phyloP scores from a whole-genome alignment of 768 basidiomycete species.

The Termitomyces sp. region DNA sequence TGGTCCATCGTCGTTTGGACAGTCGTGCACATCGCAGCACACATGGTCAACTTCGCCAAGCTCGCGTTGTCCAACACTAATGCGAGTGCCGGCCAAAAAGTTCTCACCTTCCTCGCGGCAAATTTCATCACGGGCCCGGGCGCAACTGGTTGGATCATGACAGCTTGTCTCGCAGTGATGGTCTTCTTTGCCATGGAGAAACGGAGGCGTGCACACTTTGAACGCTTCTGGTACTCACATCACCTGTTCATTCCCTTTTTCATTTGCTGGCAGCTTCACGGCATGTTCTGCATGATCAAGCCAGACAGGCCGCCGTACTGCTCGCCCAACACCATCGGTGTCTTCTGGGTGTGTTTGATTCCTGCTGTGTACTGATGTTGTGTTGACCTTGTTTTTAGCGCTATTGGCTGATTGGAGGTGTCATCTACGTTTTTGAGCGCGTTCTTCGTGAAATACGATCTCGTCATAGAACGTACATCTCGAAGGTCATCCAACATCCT shows the following conservation, averaged over 20 bases:
- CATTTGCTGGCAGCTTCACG: constrained; percentile 90
- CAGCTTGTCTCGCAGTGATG: constrained; percentile 64
- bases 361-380: not conserved
- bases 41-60: constrained; percentile 80
- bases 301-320: constrained; percentile 88
- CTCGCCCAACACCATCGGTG: constrained; percentile 78
- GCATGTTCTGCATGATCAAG: constrained; percentile 96
- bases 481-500: constrained; percentile 93
- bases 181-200: constrained; percentile 85
- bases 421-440: constrained; percentile 84
- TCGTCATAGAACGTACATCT: constrained; percentile 87
- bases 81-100: constrained; percentile 48
- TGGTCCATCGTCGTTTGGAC: constrained; percentile 85
- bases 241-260: constrained; percentile 93
- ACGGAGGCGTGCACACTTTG: constrained; percentile 70
- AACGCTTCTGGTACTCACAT: constrained; percentile 86
- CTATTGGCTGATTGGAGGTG: constrained; percentile 85
- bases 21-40: constrained; percentile 72
- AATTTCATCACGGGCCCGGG: constrained; percentile 85
- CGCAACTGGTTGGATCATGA: constrained; percentile 88
- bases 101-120: constrained; percentile 66
- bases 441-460: constrained; percentile 89
- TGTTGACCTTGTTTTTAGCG: constrained; percentile 41
- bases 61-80: constrained; percentile 52
- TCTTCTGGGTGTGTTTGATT: constrained; percentile 78